Evolutionary conservation across 202 grass and related monocot genomes (phyloP).

Genomic region (Eragrostis tef): DNA sequence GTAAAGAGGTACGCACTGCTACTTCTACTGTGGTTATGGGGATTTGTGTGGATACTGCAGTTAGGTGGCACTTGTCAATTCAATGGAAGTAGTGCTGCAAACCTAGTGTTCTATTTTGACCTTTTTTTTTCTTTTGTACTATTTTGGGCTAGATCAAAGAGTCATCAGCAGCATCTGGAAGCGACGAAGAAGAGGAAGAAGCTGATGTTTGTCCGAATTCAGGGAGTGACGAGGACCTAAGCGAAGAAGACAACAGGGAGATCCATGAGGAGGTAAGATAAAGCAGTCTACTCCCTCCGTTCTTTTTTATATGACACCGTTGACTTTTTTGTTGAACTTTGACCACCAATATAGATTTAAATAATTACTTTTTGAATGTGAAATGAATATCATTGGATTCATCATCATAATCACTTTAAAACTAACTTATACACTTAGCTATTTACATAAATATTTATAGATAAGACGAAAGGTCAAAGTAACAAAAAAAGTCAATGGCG

Average conservation of each 20-base stretch:
- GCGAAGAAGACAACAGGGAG: slow-evolving; percentile 59
- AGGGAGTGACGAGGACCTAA: slow-evolving; percentile 87
- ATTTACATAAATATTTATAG: too few relatives aligned
- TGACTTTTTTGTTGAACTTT: too few relatives aligned
- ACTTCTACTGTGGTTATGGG: slow-evolving; percentile 5
- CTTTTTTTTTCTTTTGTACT: slow-evolving; percentile 21
- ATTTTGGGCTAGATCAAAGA: slow-evolving; percentile 61
- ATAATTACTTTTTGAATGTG: too few relatives aligned
- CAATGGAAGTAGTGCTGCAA: slow-evolving; percentile 12
- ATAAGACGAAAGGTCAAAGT: too few relatives aligned
- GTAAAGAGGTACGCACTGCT: slow-evolving; percentile 71
- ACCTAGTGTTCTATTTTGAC: slow-evolving; percentile 28
- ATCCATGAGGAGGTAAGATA: slow-evolving; percentile 73
- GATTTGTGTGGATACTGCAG: slow-evolving; percentile 11
- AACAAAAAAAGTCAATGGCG: too few relatives aligned
- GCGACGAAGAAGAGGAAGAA: slow-evolving; percentile 69
- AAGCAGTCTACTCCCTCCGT: too few relatives aligned
- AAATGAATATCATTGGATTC: too few relatives aligned
- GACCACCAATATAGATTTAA: too few relatives aligned
- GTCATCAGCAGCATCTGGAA: slow-evolving; percentile 65
- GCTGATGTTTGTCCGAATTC: slow-evolving; percentile 58
- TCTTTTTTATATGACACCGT: too few relatives aligned
- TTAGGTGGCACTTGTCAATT: neutral
- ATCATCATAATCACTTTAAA: too few relatives aligned
- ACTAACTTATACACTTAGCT: too few relatives aligned